Conservation (phyloP, 768 basidiomycete species). For the Symmetrospora coprosmae region DNA sequence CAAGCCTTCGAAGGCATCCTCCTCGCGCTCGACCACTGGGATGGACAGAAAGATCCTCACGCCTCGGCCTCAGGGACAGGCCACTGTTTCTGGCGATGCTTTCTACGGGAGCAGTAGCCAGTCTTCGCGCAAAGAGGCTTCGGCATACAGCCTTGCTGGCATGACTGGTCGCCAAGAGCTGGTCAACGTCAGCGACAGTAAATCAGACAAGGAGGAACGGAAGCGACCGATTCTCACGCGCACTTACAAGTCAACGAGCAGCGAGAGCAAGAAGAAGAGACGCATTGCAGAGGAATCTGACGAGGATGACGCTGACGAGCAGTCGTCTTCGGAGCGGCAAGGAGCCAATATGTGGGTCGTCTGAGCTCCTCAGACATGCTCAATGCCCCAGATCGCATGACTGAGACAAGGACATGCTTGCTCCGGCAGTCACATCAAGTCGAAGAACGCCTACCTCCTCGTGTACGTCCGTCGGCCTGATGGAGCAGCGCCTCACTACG, state of each 20-base stretch:
- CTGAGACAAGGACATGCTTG: not conserved
- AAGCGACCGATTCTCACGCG: too few species aligned
- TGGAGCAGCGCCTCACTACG: not conserved
- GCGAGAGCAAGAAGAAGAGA: not conserved
- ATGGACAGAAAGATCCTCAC: not conserved
- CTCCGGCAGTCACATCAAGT: slow-evolving; percentile 25
- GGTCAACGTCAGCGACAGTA: too few species aligned
- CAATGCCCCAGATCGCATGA: not conserved
- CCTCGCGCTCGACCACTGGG: not conserved
- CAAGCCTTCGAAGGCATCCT: slow-evolving; percentile 9
- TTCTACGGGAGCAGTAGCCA: too few species aligned
- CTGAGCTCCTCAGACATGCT: not conserved
- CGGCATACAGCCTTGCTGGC: too few species aligned
- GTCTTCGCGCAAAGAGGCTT: too few species aligned
- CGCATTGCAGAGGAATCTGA: not conserved
- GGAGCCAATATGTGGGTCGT: slow-evolving; percentile 26
- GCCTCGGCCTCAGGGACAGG: not conserved
- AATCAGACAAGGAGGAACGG: too few species aligned
- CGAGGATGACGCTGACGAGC: too few species aligned
- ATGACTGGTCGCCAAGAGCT: too few species aligned
- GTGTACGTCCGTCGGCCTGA: slow-evolving; percentile 54
- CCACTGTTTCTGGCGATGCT: too few species aligned
- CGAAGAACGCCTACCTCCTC: slow-evolving; percentile 53
- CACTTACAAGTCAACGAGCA: too few species aligned
- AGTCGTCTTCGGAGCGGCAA: not conserved